Conservation (phyloP, 805 yeast species). For the Lipomyces orientalis region DNA sequence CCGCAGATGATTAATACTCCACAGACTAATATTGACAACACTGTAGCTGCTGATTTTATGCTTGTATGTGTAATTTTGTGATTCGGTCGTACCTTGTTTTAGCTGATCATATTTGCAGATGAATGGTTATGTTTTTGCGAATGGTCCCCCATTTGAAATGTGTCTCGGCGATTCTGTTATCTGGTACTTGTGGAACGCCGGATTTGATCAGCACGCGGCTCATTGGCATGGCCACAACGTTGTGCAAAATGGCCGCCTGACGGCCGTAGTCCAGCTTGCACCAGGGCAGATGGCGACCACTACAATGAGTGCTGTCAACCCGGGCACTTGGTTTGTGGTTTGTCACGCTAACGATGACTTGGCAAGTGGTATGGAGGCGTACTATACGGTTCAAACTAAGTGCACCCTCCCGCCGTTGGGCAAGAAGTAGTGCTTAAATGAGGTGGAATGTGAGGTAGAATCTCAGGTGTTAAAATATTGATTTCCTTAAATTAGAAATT, state of each 20-base stretch:
- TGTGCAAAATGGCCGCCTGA: neutral
- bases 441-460: too few relatives aligned
- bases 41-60: neutral
- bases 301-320: neutral
- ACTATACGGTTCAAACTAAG: neutral
- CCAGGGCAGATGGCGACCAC: neutral
- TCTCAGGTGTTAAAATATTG: too few relatives aligned
- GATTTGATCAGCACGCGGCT: conserved; percentile 6
- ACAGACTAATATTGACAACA: neutral
- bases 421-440: neutral
- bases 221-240: conserved; percentile 11
- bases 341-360: neutral
- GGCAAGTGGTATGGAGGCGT: conserved; percentile 4
- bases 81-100: neutral
- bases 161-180: neutral
- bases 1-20: neutral
- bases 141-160: conserved; percentile 2
- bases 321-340: neutral
- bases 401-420: conserved; percentile 3
- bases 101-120: neutral
- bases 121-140: conserved; percentile 2
- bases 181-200: neutral
- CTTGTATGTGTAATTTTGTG: neutral
- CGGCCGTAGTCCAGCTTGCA: neutral
- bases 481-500: too few relatives aligned